A percentile compares a stretch with the other conserved stretches of the same genome.
Conservation (phyloP, 2,329 filamentous ascomycete genomes). For the Diaporthe destruens region DNA sequence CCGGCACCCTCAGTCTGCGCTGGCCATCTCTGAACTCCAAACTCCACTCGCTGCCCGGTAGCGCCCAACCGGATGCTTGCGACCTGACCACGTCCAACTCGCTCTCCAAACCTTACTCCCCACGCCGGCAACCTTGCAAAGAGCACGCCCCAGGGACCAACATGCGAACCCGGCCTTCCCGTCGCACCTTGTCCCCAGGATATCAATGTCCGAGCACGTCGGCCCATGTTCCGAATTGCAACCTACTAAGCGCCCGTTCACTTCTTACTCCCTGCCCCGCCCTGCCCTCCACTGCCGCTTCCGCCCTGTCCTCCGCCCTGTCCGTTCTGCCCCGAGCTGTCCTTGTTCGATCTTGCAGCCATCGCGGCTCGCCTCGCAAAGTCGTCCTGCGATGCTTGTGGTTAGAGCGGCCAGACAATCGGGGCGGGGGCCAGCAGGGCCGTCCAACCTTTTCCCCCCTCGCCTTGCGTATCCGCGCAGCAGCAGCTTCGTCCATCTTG, state of each 20-base stretch:
- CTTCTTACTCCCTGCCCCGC: slow-evolving; percentile 39
- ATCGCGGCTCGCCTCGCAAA: slow-evolving; percentile 53
- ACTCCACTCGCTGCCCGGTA: slow-evolving; percentile 41
- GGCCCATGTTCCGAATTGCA: slow-evolving; percentile 9
- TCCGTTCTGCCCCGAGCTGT: slow-evolving; percentile 41
- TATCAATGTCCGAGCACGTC: slow-evolving; percentile 27
- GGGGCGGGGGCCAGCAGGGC: background rate
- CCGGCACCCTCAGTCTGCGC: slow-evolving; percentile 17
- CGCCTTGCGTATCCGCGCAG: slow-evolving; percentile 56
- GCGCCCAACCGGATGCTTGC: slow-evolving; percentile 38
- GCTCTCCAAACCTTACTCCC: slow-evolving; percentile 38
- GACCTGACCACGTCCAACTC: slow-evolving; percentile 37
- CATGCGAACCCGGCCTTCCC: slow-evolving; percentile 3
- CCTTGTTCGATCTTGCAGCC: slow-evolving; percentile 52
- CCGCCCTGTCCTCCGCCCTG: slow-evolving; percentile 40
- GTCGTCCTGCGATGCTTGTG: slow-evolving; percentile 48
- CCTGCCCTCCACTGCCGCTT: slow-evolving; percentile 43
- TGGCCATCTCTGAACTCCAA: slow-evolving; percentile 37
- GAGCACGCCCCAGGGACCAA: slow-evolving; percentile 20
- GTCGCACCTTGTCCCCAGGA: slow-evolving; percentile 14
- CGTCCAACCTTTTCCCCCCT: slow-evolving; percentile 55
- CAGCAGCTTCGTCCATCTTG: slow-evolving; percentile 59
- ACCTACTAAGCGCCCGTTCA: slow-evolving; percentile 27
- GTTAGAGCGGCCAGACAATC: slow-evolving; percentile 7
- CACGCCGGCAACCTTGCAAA: slow-evolving; percentile 34